Percentiles rank a stretch among this genome's conserved stretches.
phyloP scores from a whole-genome alignment of 495 filamentous ascomycete genomes.

The Daldinia childiae region DNA sequence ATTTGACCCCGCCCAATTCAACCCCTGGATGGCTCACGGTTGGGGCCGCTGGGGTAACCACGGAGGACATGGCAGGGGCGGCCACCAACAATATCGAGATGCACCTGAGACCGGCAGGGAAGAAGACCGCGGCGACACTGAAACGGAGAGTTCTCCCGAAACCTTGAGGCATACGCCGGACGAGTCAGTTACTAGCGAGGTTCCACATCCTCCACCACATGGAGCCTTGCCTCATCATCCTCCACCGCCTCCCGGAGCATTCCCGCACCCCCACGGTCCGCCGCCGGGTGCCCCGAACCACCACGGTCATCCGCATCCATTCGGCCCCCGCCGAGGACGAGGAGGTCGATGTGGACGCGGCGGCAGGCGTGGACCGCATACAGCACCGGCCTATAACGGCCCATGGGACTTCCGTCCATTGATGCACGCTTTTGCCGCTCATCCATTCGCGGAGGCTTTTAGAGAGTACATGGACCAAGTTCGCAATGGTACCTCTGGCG shows the following conservation, averaged over 20 bases:
- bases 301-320: constrained; percentile 27
- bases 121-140: constrained; percentile 16
- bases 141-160: constrained; percentile 31
- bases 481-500: constrained; percentile 34
- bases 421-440: constrained; percentile 50
- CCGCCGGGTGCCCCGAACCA: constrained; percentile 23
- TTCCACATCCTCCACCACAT: constrained; percentile 17
- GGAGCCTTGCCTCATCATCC: constrained; percentile 30
- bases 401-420: constrained; percentile 55
- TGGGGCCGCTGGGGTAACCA: constrained; percentile 25
- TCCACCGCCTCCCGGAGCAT: constrained; percentile 18
- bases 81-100: constrained; percentile 25
- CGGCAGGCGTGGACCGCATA: constrained; percentile 24
- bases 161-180: constrained; percentile 40
- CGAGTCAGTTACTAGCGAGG: constrained; percentile 23
- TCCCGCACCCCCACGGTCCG: constrained; percentile 19
- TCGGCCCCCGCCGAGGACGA: constrained; percentile 40
- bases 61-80: constrained; percentile 27
- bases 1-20: constrained; percentile 36
- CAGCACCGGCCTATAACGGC: constrained; percentile 27
- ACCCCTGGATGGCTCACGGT: constrained; percentile 37
- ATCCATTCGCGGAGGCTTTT: constrained; percentile 55
- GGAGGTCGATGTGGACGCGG: constrained; percentile 37
- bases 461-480: constrained; percentile 51
- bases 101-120: constrained; percentile 19